These are phyloP conservation scores for Tephrocybe sp. DNA, from an alignment of 768 basidiomycete species.

Conservation along the genomic window DNA sequence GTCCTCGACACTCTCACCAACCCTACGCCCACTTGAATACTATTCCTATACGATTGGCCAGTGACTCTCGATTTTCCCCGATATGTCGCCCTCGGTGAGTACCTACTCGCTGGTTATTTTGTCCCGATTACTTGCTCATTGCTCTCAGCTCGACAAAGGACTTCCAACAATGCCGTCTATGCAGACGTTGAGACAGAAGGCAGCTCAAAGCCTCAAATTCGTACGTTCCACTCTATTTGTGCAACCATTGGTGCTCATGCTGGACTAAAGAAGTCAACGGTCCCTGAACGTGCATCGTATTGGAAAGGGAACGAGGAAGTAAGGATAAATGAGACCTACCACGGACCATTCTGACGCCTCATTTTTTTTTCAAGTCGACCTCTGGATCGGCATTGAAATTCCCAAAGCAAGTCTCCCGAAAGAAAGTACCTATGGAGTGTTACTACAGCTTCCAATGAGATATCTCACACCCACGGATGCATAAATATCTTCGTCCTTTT, in stretches of 20 bases:
- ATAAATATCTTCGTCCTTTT: background rate
- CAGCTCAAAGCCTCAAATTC: slow-evolving; percentile 7
- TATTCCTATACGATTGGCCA: too few relatives aligned
- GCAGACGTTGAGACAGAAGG: slow-evolving; percentile 9
- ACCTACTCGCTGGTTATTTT: background rate
- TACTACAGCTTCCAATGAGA: slow-evolving; percentile 14
- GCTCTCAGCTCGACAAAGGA: slow-evolving; percentile 3
- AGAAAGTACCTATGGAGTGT: slow-evolving; percentile 14
- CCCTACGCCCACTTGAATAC: background rate
- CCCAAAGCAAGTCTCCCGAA: slow-evolving; percentile 15
- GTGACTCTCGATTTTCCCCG: too few relatives aligned
- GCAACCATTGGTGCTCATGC: background rate
- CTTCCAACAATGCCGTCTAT: background rate
- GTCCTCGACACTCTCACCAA: background rate
- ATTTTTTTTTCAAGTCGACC: slow-evolving; percentile 1
- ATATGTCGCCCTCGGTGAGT: background rate
- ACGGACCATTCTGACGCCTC: background rate
- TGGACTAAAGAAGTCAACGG: slow-evolving; percentile 1
- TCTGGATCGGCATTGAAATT: slow-evolving; percentile 11
- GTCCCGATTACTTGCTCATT: background rate
- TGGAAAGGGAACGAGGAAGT: slow-evolving; percentile 6
- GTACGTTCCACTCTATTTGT: slow-evolving; percentile 1
- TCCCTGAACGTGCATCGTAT: background rate
- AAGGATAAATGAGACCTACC: slow-evolving; percentile 1
- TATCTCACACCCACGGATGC: slow-evolving; percentile 3